Conservation (phyloP, 305 asterid species). For the Solanum hybrid region DNA sequence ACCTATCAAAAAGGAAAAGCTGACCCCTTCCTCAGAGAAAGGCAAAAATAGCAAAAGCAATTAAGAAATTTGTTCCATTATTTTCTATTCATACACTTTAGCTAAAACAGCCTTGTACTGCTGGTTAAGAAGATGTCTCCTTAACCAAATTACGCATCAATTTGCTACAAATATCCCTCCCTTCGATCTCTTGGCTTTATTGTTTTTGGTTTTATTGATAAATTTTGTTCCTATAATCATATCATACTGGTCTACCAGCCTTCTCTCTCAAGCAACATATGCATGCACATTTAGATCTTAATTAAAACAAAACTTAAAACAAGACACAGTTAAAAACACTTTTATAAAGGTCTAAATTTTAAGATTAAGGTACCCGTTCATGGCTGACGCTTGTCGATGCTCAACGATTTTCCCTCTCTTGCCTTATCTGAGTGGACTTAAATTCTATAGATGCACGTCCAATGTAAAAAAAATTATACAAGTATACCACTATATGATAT, state of each 20-base stretch:
- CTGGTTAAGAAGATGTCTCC: background rate
- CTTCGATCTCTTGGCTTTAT: background rate
- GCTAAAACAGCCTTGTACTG: background rate
- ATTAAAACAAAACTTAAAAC: background rate
- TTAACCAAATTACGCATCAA: background rate
- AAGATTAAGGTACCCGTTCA: slow-evolving; percentile 9
- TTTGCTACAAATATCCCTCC: background rate
- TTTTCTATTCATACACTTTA: background rate
- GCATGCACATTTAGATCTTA: background rate
- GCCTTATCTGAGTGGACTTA: slow-evolving; percentile 1
- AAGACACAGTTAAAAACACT: background rate
- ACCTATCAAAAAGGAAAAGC: no score
- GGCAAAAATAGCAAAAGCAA: background rate
- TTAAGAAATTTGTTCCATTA: background rate
- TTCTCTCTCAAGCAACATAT: background rate
- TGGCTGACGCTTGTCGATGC: slow-evolving; percentile 3
- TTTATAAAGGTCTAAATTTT: slow-evolving; percentile 15
- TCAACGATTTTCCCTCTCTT: background rate
- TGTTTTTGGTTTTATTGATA: background rate
- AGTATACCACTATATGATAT: background rate
- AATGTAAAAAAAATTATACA: background rate
- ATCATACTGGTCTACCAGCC: background rate
- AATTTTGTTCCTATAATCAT: background rate
- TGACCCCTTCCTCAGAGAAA: background rate
- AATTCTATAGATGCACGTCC: background rate